A percentile compares a stretch with the other conserved stretches of the same genome.
phyloP scores from a whole-genome alignment of 768 basidiomycete species.

The Calocybe cyanea region DNA sequence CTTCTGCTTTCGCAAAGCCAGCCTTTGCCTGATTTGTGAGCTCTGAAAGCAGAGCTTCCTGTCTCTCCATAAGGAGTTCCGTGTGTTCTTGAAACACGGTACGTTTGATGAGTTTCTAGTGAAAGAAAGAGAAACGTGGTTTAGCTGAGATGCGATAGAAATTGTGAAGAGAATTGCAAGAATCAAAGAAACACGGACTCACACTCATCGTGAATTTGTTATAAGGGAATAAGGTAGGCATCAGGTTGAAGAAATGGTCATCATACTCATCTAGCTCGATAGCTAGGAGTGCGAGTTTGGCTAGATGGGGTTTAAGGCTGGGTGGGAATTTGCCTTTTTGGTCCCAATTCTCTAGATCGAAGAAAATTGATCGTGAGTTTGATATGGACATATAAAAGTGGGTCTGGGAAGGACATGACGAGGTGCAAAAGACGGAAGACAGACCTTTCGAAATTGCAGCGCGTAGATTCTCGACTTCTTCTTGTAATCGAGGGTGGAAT shows the following conservation, averaged over 20 bases:
- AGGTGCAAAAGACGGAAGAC: slow-evolving; percentile 5
- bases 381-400: neutral
- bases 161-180: too few relatives aligned
- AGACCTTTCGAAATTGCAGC: slow-evolving; percentile 58
- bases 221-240: slow-evolving; percentile 88
- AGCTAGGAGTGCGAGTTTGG: slow-evolving; percentile 71
- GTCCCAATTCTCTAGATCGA: slow-evolving; percentile 81
- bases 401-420: neutral
- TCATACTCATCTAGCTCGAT: slow-evolving; percentile 86
- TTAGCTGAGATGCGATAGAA: too few relatives aligned
- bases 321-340: slow-evolving; percentile 90
- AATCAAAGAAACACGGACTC: slow-evolving; percentile 20
- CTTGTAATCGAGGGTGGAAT: slow-evolving; percentile 71
- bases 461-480: slow-evolving; percentile 57
- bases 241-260: slow-evolving; percentile 85
- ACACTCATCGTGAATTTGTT: slow-evolving; percentile 94
- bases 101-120: too few relatives aligned
- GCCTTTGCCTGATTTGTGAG: slow-evolving; percentile 59
- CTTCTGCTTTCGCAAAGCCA: slow-evolving; percentile 64
- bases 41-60: slow-evolving; percentile 64
- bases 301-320: slow-evolving; percentile 65
- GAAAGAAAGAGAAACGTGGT: too few relatives aligned
- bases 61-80: slow-evolving; percentile 58
- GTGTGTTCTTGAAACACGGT: slow-evolving; percentile 61
- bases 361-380: too few relatives aligned